Conservation (phyloP, 805 yeast species). For the Spathaspora arborariae region DNA sequence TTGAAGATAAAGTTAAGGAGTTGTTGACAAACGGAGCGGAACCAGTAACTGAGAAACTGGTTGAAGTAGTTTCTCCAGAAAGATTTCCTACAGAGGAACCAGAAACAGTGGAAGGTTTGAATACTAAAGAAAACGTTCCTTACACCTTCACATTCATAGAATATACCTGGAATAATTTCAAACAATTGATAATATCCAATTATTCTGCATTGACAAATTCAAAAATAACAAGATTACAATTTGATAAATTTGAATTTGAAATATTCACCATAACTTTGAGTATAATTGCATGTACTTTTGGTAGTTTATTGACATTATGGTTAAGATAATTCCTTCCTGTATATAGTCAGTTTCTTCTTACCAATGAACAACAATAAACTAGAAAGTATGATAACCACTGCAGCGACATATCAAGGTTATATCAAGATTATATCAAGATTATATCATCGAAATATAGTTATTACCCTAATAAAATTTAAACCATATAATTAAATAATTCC, state of each 20-base stretch:
- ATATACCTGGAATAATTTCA: constrained; percentile 16
- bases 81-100: not conserved
- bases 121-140: not conserved
- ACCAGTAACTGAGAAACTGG: not conserved
- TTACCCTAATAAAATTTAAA: too few species aligned
- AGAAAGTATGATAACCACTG: too few species aligned
- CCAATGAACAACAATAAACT: too few species aligned
- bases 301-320: constrained; percentile 16
- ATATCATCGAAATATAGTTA: too few species aligned
- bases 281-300: constrained; percentile 16
- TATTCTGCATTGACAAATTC: constrained; percentile 14
- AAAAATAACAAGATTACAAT: constrained; percentile 11
- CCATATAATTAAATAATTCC: too few species aligned
- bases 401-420: too few species aligned
- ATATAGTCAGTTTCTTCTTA: too few species aligned
- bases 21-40: constrained; percentile 12
- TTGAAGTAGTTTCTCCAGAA: not conserved
- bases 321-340: constrained; percentile 7
- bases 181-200: constrained; percentile 10
- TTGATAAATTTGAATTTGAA: constrained; percentile 23
- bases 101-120: not conserved
- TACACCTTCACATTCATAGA: not conserved
- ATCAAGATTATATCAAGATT: too few species aligned
- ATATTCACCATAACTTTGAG: constrained; percentile 12
- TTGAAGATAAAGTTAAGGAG: constrained; percentile 72